Percentiles rank a stretch among this genome's conserved stretches.
phyloP scores from a whole-genome alignment of 2,329 filamentous ascomycete genomes.

The Aquanectria penicillioides region DNA sequence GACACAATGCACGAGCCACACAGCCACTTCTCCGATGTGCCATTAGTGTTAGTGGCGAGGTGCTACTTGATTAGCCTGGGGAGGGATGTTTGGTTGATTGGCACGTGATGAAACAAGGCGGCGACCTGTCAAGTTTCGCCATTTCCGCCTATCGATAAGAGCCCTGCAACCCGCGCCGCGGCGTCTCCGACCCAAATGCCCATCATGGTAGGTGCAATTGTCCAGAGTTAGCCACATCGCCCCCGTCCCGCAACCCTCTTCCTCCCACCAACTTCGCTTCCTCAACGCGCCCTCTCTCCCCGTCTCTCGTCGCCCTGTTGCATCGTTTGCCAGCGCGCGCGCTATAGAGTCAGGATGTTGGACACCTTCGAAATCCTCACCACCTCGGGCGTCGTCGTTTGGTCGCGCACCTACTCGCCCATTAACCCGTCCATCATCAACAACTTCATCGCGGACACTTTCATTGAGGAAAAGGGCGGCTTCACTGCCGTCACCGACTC shows the following conservation, averaged over 20 bases:
- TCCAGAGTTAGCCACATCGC: conserved; percentile 39
- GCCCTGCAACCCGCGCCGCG: conserved; percentile 20
- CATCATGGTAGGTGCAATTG: conserved; percentile 12
- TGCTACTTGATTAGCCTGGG: too few relatives aligned
- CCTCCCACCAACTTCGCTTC: conserved; percentile 24
- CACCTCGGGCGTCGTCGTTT: conserved; percentile 94
- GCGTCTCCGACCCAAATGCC: conserved; percentile 38
- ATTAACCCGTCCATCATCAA: conserved; percentile 89
- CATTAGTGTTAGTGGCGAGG: too few relatives aligned
- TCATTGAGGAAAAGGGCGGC: conserved; percentile 91
- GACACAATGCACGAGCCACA: too few relatives aligned
- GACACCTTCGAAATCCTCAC: conserved; percentile 97
- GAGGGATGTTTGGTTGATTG: too few relatives aligned
- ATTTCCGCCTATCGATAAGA: conserved; percentile 32
- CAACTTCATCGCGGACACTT: conserved; percentile 93
- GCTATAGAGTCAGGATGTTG: conserved; percentile 70
- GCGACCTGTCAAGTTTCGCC: not conserved
- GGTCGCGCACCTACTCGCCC: conserved; percentile 87
- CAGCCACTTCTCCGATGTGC: too few relatives aligned
- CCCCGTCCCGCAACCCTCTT: conserved; percentile 29
- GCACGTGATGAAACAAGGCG: conserved; percentile 36
- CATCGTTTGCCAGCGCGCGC: conserved; percentile 16
- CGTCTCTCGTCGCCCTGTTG: conserved; percentile 11
- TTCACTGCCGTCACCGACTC: conserved; percentile 68
- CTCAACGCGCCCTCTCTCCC: conserved; percentile 6